phyloP scores from a whole-genome alignment of 768 basidiomycete genomes.

The Podaxis pistillaris region DNA sequence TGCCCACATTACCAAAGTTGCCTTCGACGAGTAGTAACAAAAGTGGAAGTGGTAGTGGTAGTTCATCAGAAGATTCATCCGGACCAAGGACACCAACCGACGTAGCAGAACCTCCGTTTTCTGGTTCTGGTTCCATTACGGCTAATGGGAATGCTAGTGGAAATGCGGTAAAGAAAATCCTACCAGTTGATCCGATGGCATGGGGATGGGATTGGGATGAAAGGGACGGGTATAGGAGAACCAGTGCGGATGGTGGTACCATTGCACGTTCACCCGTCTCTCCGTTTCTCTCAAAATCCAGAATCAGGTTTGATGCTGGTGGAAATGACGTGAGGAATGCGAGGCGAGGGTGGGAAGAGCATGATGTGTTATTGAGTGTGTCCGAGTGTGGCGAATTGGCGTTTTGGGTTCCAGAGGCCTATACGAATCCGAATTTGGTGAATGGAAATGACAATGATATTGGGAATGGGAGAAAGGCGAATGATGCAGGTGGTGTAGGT shows the following conservation, averaged over 20 bases:
- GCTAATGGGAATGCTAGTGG: not conserved
- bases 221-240: not conserved
- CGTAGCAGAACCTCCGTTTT: not conserved
- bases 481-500: not conserved
- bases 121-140: not conserved
- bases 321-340: too few species aligned
- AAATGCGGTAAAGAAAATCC: constrained; percentile 41
- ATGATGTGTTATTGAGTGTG: constrained; percentile 79
- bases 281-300: not conserved
- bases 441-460: not conserved
- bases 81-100: not conserved
- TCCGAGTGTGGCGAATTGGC: constrained; percentile 75
- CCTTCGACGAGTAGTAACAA: too few species aligned
- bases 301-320: not conserved
- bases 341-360: constrained; percentile 38
- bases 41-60: too few species aligned
- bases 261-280: not conserved
- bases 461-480: not conserved
- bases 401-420: constrained; percentile 73
- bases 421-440: not conserved
- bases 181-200: constrained; percentile 87
- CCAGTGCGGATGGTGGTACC: not conserved
- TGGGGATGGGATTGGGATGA: constrained; percentile 48
- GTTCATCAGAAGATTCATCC: not conserved
- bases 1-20: constrained; percentile 53